Percentiles rank a stretch among this genome's conserved stretches.
Conservation (phyloP, 2,329 filamentous ascomycete species). For the Hansfordia pulvinata region DNA sequence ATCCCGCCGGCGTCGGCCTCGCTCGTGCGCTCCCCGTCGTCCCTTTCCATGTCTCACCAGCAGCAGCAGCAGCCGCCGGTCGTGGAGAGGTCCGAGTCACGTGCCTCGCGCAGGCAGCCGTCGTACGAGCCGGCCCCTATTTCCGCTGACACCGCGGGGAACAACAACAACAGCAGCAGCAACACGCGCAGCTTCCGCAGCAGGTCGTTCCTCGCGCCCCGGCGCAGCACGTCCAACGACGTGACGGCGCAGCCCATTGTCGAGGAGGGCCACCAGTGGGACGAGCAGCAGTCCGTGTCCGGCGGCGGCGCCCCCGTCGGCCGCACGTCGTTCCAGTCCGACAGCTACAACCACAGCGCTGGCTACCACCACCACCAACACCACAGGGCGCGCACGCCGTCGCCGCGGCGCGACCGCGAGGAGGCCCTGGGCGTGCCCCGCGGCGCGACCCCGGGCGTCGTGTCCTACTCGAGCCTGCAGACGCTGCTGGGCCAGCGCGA, state of each 20-base stretch:
- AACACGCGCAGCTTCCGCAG: constrained; percentile 9
- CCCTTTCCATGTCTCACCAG: too few relatives aligned
- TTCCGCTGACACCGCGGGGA: too few relatives aligned
- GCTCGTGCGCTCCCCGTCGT: constrained; percentile 14
- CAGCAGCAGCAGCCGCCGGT: too few relatives aligned
- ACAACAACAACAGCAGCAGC: too few relatives aligned
- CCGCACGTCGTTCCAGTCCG: too few relatives aligned
- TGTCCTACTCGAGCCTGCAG: constrained; percentile 37
- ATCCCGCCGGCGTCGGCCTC: too few relatives aligned
- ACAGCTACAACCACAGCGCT: too few relatives aligned
- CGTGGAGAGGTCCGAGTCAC: too few relatives aligned
- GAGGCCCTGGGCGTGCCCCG: constrained; percentile 52
- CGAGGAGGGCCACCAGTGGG: constrained; percentile 22
- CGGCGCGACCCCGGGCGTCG: constrained; percentile 26
- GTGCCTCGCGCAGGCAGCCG: too few relatives aligned
- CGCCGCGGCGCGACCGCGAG: constrained; percentile 32
- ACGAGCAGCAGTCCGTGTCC: constrained; percentile 7
- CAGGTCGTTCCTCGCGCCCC: constrained; percentile 9
- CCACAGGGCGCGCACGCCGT: too few relatives aligned
- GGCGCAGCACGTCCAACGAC: constrained; percentile 13
- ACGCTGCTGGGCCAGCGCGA: constrained; percentile 44
- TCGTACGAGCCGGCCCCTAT: too few relatives aligned
- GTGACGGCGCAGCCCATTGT: constrained; percentile 24
- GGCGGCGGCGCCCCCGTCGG: constrained; percentile 6
- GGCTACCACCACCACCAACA: too few relatives aligned